Evolutionary conservation across 495 filamentous ascomycete genomes (phyloP).

Genomic region (Amphirosellinia nigrospora): DNA sequence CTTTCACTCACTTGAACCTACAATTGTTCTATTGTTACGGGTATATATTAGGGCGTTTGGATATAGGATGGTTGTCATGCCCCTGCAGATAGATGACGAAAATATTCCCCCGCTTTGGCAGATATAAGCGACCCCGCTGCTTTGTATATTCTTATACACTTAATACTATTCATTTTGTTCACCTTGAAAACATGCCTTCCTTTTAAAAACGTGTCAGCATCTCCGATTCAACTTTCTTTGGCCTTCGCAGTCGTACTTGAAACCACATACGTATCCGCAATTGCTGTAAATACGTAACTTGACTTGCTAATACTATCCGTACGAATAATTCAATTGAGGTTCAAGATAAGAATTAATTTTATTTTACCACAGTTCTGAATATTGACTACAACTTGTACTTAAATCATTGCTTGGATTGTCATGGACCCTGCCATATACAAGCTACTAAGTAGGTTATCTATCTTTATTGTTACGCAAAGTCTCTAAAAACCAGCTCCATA

Average conservation of each 20-base stretch:
- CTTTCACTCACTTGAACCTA: neutral
- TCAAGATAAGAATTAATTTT: too few relatives aligned
- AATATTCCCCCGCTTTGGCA: neutral
- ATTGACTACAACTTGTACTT: neutral
- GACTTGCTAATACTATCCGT: too few relatives aligned
- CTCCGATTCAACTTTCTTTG: neutral
- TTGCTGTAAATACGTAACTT: too few relatives aligned
- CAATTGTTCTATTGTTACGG: neutral
- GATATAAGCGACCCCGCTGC: neutral
- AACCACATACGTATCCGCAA: neutral
- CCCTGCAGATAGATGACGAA: neutral
- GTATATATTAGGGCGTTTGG: slow-evolving; percentile 14
- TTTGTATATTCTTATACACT: neutral
- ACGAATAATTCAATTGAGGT: too few relatives aligned
- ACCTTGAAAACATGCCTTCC: neutral
- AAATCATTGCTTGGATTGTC: neutral
- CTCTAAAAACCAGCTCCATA: too few relatives aligned
- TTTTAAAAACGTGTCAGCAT: neutral
- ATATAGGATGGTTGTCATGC: neutral
- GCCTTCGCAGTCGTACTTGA: neutral
- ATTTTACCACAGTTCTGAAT: neutral
- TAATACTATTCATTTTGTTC: neutral
- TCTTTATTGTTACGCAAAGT: too few relatives aligned
- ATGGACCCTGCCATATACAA: too few relatives aligned
- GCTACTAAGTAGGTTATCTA: too few relatives aligned